Evolutionary conservation across 148 eudicot genomes (phyloP).

Genomic region (Rhododendron henanense): DNA sequence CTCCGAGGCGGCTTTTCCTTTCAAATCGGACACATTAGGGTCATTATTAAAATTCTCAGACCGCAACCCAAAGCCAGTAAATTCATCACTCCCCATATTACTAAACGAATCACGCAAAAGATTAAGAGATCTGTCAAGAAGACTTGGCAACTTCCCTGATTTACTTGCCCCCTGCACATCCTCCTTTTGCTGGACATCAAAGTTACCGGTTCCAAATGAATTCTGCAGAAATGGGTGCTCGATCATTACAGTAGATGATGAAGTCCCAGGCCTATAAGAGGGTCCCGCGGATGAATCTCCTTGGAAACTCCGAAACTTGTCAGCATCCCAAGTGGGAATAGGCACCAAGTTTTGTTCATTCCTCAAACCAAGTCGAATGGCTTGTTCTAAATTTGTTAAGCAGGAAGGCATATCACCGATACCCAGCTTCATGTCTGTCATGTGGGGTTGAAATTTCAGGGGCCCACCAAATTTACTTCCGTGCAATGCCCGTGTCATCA

Average conservation of each 20-base stretch:
- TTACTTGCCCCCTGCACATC: constrained; percentile 25
- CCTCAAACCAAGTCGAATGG: constrained; percentile 32
- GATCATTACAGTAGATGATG: constrained; percentile 28
- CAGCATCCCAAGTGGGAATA: constrained; percentile 41
- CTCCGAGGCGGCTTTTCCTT: constrained; percentile 34
- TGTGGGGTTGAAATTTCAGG: constrained; percentile 49
- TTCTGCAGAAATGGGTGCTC: constrained; percentile 46
- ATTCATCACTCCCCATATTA: constrained; percentile 26
- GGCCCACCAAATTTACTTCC: constrained; percentile 57
- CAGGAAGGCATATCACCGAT: constrained; percentile 47
- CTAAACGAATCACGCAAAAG: constrained; percentile 23
- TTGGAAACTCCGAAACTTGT: constrained; percentile 33
- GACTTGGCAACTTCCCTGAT: constrained; percentile 31
- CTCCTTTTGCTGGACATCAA: constrained; percentile 30
- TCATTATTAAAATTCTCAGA: constrained; percentile 22
- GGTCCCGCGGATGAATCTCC: constrained; percentile 43
- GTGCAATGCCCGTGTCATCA: constrained; percentile 74
- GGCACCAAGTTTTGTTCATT: constrained; percentile 31
- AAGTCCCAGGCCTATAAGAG: constrained; percentile 40
- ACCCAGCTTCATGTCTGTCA: constrained; percentile 89
- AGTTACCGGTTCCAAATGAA: constrained; percentile 39
- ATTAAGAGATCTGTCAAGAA: constrained; percentile 35
- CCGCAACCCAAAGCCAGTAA: constrained; percentile 23
- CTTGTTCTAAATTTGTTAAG: constrained; percentile 34
- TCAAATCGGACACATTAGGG: constrained; percentile 19